Base-by-base conservation (phyloP, 345 rosid species). In the Microthlaspi erraticum region DNA sequence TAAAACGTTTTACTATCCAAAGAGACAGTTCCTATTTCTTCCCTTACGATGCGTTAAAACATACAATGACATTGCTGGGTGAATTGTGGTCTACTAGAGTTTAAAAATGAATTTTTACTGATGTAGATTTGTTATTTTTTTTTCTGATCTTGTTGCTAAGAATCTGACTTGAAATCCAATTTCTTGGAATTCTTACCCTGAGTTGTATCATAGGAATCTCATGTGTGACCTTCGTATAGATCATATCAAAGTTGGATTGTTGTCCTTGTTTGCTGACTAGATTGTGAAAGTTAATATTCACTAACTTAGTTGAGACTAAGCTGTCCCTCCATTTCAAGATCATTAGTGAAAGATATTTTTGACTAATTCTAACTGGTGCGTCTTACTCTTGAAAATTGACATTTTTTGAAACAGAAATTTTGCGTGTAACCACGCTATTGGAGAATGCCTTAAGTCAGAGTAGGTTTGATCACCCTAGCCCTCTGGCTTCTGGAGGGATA, bases 381-480 rank as follows among this genome's bases (percentile, higher is more conserved):
- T 88, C 85, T 93, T 88, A 82, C 84, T 87, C 93, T 90, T 88
- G 89, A 80, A 93, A 88, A 90, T 86, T 88, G 93, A 90, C 90
- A 87, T 88, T 88, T 89, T 79, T 90, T 92, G 98, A 84, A 93
- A 87, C 98, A 90, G 96, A 93, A 90, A 93, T 93, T 73, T 77
- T 86, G 94, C 94, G 92, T 89, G 97, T 94, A 87, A 91, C 98
- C 74, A 84, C 99, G 68, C 93, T 91, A 83, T 91, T 93, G 96
- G 95, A 85, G 97, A 91, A 91, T 89, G 98, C 98, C 13, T 80
- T 93, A 86, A 92, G 96, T 85, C 97, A 87, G 90, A 93, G 86
- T 89, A 95, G 91, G 86, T 86, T 93, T 87, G 98, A 91, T 79
- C 96, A 89, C 82, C 96, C 87, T 85, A 89, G 96, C 87, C 93